Evolutionary conservation across 148 eudicot species (phyloP), one percentile per base, ranked within the genome.

Genomic region (Tetragonia tetragonoides): DNA sequence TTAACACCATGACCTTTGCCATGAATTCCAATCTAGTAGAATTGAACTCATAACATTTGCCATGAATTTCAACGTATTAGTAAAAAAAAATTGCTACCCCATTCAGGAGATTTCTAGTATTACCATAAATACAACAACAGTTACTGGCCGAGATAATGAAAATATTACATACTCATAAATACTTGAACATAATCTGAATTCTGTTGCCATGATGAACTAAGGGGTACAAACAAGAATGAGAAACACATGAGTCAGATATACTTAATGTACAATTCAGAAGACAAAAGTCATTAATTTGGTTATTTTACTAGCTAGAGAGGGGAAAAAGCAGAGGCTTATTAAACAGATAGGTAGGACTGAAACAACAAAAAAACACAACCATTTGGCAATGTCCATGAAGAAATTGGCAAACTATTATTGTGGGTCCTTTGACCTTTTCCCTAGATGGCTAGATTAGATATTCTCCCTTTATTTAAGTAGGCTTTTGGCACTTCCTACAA

Each of bases 311-410:
- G n/a, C n/a, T 17, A 16, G 1, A 20, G 57, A 56, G 61, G 28
- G 18, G 21, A 49, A 54, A 60, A 60, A 57, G 17, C 37, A 60
- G 17, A 51, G 12, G 53, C 42, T 28, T 28, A 28, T 28, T 28
- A 60, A 6, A 15, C 5, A 11, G 38, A 21, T 65, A 47, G 40
- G 12, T 15, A 23, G n/a, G 51, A 53, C 53, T 62, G 57, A 18
- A 76, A 53, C 72, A 76, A 53, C 72, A 66, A 67, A 17, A 40
- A 76, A 67, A 76, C 79, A 76, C 51, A 44, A 6, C 64, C 64
- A 60, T 60, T 60, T 60, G 77, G 72, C 23, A 8, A 72, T 79
- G 81, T 73, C 71, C 44, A 53, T 6, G 2, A n/a, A 1, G 2
- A n/a, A 64, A 64, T 53, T 72, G 77, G 17, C 72, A 66, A 73